Conservation (phyloP, 345 rosid genomes). For the Lepidium didymum region DNA sequence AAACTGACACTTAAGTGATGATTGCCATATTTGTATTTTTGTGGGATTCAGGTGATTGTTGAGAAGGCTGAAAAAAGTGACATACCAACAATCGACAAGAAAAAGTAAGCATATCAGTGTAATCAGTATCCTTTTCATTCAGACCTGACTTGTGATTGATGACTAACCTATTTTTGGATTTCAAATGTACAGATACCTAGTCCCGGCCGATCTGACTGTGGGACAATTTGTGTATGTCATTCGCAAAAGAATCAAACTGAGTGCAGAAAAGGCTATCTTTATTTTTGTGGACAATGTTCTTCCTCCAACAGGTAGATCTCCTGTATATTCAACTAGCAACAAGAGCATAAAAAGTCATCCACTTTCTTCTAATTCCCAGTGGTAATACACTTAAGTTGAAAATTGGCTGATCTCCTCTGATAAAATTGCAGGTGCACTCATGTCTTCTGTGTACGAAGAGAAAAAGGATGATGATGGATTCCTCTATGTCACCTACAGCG, state of each 20-base stretch:
- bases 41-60: slow-evolving; percentile 60
- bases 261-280: slow-evolving; percentile 83
- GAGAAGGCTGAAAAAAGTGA: slow-evolving; percentile 83
- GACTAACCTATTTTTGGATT: not conserved
- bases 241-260: slow-evolving; percentile 76
- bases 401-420: not conserved
- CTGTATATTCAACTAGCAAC: not conserved
- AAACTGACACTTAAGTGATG: not conserved
- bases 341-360: not conserved
- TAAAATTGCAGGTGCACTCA: slow-evolving; percentile 49
- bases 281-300: slow-evolving; percentile 79
- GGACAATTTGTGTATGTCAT: slow-evolving; percentile 88
- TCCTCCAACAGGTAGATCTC: slow-evolving; percentile 60
- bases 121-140: not conserved
- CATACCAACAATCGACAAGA: slow-evolving; percentile 76
- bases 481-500: slow-evolving; percentile 80
- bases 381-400: not conserved
- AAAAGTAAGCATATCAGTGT: slow-evolving; percentile 45
- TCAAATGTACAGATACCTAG: slow-evolving; percentile 49
- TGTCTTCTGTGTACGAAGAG: slow-evolving; percentile 77
- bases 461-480: slow-evolving; percentile 87
- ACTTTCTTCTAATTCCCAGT: not conserved
- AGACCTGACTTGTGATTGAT: not conserved
- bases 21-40: not conserved
- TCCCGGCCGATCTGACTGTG: slow-evolving; percentile 80